Conservation (phyloP, 2,329 filamentous ascomycete genomes). For the Leptographium radiaticola region DNA sequence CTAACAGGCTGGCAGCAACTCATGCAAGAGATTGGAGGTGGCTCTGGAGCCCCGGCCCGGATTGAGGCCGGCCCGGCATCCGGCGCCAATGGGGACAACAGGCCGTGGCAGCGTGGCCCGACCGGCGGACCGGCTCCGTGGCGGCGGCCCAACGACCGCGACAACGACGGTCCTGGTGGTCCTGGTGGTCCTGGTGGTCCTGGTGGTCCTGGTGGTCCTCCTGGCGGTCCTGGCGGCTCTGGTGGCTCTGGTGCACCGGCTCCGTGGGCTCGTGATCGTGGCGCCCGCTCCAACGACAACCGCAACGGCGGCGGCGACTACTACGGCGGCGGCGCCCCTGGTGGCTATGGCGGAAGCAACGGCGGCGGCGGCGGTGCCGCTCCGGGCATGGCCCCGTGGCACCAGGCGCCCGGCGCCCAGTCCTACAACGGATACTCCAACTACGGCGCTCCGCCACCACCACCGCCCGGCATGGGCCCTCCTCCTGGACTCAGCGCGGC, state of each 20-base stretch:
- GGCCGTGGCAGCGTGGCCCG: slow-evolving; percentile 81
- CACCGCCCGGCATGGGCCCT: slow-evolving; percentile 22
- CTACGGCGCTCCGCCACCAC: slow-evolving; percentile 39
- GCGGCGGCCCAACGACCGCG: slow-evolving; percentile 45
- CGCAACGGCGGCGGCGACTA: slow-evolving; percentile 23
- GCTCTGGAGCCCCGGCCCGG: slow-evolving; percentile 56
- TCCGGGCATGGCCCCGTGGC: slow-evolving; percentile 40
- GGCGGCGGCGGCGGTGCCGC: slow-evolving; percentile 27
- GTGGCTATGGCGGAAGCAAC: slow-evolving; percentile 12
- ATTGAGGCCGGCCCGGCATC: slow-evolving; percentile 74
- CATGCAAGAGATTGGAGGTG: slow-evolving; percentile 90
- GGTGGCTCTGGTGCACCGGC: slow-evolving; percentile 31
- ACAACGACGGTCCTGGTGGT: slow-evolving; percentile 20
- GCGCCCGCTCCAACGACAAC: slow-evolving; percentile 31
- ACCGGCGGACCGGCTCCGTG: slow-evolving; percentile 78
- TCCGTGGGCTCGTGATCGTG: slow-evolving; percentile 50
- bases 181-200: background rate
- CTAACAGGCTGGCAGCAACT: slow-evolving; percentile 56
- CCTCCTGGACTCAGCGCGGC: slow-evolving; percentile 7
- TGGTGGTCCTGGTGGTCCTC: background rate
- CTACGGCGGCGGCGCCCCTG: background rate
- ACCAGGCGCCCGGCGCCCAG: slow-evolving; percentile 21
- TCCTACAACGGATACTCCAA: slow-evolving; percentile 18
- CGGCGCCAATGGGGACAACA: slow-evolving; percentile 47
- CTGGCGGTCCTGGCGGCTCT: slow-evolving; percentile 21